These are phyloP conservation scores for Sicyos edulis DNA, from an alignment of 306 rosid genomes.

Conservation along the genomic window DNA sequence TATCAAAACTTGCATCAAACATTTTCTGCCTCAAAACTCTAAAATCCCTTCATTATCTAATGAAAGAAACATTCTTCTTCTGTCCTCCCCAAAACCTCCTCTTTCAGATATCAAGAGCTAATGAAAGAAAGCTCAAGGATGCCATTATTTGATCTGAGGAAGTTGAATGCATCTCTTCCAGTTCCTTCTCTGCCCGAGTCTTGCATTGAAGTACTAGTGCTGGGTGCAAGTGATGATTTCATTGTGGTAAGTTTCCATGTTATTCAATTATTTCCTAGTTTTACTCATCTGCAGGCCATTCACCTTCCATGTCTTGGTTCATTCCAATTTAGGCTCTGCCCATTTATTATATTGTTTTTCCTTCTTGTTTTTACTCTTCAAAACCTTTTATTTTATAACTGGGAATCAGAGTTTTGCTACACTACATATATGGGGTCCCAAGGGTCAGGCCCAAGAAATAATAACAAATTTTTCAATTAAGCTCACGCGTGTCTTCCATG, in stretches of 20 bases:
- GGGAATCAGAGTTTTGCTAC: too few relatives aligned
- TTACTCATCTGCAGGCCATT: neutral
- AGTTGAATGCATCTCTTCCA: constrained; percentile 83
- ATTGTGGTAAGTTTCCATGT: constrained; percentile 52
- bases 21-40: neutral
- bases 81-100: neutral
- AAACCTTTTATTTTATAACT: neutral
- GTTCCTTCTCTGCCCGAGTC: constrained; percentile 54
- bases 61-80: neutral
- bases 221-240: constrained; percentile 80
- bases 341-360: neutral
- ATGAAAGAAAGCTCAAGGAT: constrained; percentile 92
- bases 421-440: too few relatives aligned
- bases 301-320: neutral
- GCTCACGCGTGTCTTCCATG: too few relatives aligned
- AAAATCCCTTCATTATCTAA: neutral
- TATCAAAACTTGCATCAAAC: neutral
- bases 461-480: too few relatives aligned
- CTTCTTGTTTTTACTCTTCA: neutral
- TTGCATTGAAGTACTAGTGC: constrained; percentile 53
- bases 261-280: neutral
- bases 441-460: too few relatives aligned
- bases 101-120: constrained; percentile 67
- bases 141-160: constrained; percentile 82
- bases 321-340: neutral